A percentile compares a stretch with the other conserved stretches of the same genome.
These are phyloP conservation scores for Fusarium pseudocircinatum DNA, from an alignment of 2,329 filamentous ascomycete genomes.

Conservation along the genomic window DNA sequence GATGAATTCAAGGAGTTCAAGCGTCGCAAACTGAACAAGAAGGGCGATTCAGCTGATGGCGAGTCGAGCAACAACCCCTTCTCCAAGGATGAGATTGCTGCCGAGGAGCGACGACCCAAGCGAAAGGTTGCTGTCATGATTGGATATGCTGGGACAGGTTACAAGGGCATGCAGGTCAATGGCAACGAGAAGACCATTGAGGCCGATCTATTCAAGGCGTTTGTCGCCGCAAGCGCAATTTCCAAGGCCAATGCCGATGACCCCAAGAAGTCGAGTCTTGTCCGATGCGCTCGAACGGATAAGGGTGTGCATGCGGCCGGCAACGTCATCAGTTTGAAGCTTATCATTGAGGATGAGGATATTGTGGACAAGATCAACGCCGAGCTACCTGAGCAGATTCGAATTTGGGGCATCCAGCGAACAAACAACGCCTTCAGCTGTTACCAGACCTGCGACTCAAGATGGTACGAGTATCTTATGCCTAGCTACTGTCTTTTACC, in stretches of 20 bases:
- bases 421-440: slow-evolving; percentile 93
- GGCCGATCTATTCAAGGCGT: slow-evolving; percentile 91
- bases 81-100: slow-evolving; percentile 82
- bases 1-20: slow-evolving; percentile 55
- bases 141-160: slow-evolving; percentile 95
- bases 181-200: slow-evolving; percentile 90
- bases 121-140: slow-evolving; percentile 96
- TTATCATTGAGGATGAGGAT: slow-evolving; percentile 92
- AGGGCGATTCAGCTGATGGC: slow-evolving; percentile 47
- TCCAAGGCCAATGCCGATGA: slow-evolving; percentile 97
- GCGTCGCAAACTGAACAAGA: slow-evolving; percentile 52
- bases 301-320: slow-evolving; percentile 97
- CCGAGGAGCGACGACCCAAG: slow-evolving; percentile 89
- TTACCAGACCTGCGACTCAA: slow-evolving; percentile 93
- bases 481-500: slow-evolving; percentile 93
- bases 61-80: slow-evolving; percentile 58
- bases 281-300: slow-evolving; percentile 94
- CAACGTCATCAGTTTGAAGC: slow-evolving; percentile 93
- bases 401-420: slow-evolving; percentile 91
- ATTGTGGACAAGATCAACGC: slow-evolving; percentile 92
- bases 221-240: slow-evolving; percentile 90
- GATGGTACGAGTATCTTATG: slow-evolving; percentile 97
- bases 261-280: slow-evolving; percentile 93
- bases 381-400: slow-evolving; percentile 85
- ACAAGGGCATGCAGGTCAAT: slow-evolving; percentile 96